Evolutionary conservation across 1,284 basidiomycete species (phyloP).

Genomic region (Taiwanofungus camphoratus): DNA sequence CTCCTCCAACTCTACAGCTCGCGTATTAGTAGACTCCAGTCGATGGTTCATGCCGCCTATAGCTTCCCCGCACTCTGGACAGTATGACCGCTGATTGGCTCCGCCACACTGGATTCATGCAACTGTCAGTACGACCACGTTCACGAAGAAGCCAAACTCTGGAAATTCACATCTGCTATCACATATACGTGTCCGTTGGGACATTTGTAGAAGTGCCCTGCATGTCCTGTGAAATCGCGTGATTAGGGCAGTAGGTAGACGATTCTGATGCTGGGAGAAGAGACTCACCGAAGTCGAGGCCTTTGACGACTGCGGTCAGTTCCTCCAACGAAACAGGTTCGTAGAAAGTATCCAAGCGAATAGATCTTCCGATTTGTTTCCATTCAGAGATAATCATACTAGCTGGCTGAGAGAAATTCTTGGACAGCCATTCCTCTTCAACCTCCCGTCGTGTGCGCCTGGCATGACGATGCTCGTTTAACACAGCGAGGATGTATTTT

Average conservation of each 20-base stretch:
- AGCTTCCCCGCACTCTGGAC: conserved; percentile 47
- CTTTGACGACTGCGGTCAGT: conserved; percentile 38
- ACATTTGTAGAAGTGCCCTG: conserved; percentile 38
- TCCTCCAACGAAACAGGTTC: conserved; percentile 43
- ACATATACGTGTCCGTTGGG: conserved; percentile 23
- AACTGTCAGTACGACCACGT: neutral
- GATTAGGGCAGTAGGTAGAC: conserved; percentile 2
- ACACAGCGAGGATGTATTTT: conserved; percentile 2
- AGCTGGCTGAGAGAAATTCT: conserved; percentile 28
- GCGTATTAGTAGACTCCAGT: conserved; percentile 35
- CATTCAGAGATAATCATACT: conserved; percentile 34
- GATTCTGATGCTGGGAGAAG: neutral
- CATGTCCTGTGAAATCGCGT: conserved; percentile 28
- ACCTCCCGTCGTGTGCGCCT: conserved; percentile 15
- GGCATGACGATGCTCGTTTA: conserved; percentile 4
- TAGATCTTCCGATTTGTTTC: conserved; percentile 24
- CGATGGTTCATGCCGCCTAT: conserved; percentile 46
- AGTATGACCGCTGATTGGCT: conserved; percentile 37
- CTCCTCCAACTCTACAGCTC: conserved; percentile 38
- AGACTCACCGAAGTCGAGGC: conserved; percentile 38
- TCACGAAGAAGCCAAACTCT: neutral
- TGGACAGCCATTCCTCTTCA: conserved; percentile 30
- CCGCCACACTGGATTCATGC: conserved; percentile 42
- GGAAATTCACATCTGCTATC: conserved; percentile 20
- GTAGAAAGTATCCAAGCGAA: conserved; percentile 34